Evolutionary conservation across 2,329 filamentous ascomycete species (phyloP).

Genomic region (Sarocladiaceae sp.): DNA sequence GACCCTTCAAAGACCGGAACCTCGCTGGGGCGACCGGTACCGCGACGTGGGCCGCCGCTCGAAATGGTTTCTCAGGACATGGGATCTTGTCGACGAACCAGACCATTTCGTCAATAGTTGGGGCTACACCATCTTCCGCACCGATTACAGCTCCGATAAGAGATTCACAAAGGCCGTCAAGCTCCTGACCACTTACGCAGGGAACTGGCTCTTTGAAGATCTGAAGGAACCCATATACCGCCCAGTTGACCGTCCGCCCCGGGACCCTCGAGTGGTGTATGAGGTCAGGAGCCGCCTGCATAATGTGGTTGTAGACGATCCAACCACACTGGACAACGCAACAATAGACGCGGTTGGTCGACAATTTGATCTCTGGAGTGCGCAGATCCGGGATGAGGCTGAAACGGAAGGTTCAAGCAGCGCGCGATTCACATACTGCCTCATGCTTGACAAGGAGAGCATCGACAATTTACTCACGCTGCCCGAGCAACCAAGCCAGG

Average conservation of each 20-base stretch:
- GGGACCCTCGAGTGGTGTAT: background rate
- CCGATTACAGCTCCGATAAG: background rate
- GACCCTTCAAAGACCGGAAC: background rate
- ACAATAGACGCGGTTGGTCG: background rate
- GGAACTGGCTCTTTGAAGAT: background rate
- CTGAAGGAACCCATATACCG: background rate
- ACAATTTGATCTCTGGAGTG: background rate
- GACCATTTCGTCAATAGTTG: background rate
- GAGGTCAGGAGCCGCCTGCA: background rate
- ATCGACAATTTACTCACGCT: background rate
- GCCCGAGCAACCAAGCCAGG: background rate
- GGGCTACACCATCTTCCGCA: conserved; percentile 2
- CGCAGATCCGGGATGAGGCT: background rate
- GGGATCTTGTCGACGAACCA: background rate
- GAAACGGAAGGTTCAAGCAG: background rate
- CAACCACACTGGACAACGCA: background rate
- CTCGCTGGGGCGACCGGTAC: background rate
- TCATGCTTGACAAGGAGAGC: background rate
- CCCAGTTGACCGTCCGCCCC: background rate
- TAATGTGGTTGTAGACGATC: background rate
- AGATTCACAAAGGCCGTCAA: background rate
- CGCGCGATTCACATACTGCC: background rate
- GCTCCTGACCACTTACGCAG: background rate
- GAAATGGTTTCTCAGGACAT: background rate
- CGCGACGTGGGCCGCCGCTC: background rate